phyloP scores from a whole-genome alignment of 495 filamentous ascomycete species.

The Penicillium ochrochloron region DNA sequence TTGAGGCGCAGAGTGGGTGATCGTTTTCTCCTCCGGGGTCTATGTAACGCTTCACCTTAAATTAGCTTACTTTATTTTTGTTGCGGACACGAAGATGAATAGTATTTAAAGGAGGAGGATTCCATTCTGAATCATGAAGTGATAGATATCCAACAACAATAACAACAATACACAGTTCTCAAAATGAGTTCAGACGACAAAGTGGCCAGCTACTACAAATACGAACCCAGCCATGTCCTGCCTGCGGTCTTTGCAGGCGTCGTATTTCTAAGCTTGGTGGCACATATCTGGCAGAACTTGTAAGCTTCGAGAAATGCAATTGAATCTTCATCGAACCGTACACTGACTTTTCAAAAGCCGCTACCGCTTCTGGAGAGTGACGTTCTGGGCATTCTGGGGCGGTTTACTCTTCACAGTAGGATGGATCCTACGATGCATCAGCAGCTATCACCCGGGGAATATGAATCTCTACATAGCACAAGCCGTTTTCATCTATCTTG shows the following conservation, averaged over 20 bases:
- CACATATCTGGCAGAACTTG: constrained; percentile 49
- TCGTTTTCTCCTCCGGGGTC: constrained; percentile 10
- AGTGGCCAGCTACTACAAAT: constrained; percentile 32
- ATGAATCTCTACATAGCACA: constrained; percentile 55
- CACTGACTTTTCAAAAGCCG: constrained; percentile 23
- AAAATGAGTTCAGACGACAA: constrained; percentile 19
- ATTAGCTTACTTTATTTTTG: neutral
- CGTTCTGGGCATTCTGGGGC: constrained; percentile 51
- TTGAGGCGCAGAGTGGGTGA: neutral
- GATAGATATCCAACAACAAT: neutral
- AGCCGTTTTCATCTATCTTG: constrained; percentile 54
- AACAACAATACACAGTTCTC: neutral
- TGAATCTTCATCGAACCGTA: neutral
- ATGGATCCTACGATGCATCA: constrained; percentile 46
- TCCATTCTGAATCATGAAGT: neutral
- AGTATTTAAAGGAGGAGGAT: constrained; percentile 6
- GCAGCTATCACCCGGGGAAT: constrained; percentile 40
- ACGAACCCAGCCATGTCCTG: constrained; percentile 45
- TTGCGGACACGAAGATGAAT: neutral
- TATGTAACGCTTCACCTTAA: constrained; percentile 11
- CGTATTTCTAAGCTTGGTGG: constrained; percentile 36
- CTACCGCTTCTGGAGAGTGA: constrained; percentile 49
- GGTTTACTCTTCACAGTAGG: constrained; percentile 45
- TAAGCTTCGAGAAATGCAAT: constrained; percentile 14
- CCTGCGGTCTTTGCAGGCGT: constrained; percentile 45